phyloP scores from a whole-genome alignment of 1,284 basidiomycete genomes.

The Leccinum pachyderme region DNA sequence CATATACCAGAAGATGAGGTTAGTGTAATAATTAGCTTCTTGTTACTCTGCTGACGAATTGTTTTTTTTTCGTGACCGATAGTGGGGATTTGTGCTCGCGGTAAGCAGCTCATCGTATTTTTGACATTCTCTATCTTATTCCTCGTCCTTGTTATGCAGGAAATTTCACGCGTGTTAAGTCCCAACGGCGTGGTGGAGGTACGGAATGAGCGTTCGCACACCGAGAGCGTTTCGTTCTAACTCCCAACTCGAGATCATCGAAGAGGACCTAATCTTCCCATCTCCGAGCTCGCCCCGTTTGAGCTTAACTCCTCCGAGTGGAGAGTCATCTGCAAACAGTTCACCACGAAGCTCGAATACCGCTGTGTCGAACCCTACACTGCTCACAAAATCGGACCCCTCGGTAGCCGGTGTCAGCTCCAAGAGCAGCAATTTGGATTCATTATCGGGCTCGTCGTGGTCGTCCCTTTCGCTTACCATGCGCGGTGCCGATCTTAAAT shows the following conservation, averaged over 20 bases:
- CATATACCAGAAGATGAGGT: constrained; percentile 73
- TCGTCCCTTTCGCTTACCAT: constrained; percentile 21
- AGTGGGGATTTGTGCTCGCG: constrained; percentile 55
- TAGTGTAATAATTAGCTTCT: constrained; percentile 14
- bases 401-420: constrained; percentile 17
- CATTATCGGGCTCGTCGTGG: constrained; percentile 16
- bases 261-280: constrained; percentile 73
- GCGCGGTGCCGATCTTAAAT: constrained; percentile 12
- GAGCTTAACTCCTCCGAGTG: constrained; percentile 10
- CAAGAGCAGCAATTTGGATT: constrained; percentile 15
- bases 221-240: constrained; percentile 4
- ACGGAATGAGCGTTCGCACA: constrained; percentile 11
- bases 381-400: constrained; percentile 28
- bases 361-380: constrained; percentile 17
- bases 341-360: constrained; percentile 32
- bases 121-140: constrained; percentile 13
- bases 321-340: constrained; percentile 21
- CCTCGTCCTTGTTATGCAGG: constrained; percentile 39
- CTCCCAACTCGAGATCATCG: constrained; percentile 50
- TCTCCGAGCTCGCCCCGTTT: constrained; percentile 32
- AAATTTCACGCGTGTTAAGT: constrained; percentile 61
- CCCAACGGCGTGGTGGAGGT: constrained; percentile 66
- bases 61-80: constrained; percentile 4
- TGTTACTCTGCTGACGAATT: constrained; percentile 15
- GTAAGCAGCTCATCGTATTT: constrained; percentile 31